Conservation (phyloP, 2,329 filamentous ascomycete species). For the Sclerotinia spermophila region DNA sequence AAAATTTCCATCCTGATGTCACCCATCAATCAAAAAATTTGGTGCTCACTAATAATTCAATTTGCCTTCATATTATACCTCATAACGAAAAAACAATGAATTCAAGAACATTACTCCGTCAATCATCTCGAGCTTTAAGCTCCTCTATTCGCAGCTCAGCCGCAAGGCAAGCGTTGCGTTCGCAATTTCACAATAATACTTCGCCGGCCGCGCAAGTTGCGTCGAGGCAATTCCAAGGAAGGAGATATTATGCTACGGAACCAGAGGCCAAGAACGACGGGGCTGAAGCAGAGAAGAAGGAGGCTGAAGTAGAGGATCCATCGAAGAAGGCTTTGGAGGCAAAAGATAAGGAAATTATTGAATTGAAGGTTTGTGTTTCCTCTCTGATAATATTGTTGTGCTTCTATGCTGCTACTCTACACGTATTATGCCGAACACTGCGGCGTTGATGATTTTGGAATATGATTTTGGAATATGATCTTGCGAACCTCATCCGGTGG, state of each 20-base stretch:
- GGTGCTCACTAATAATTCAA: not conserved
- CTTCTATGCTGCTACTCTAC: not conserved
- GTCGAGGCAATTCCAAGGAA: conserved; percentile 19
- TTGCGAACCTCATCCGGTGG: not conserved
- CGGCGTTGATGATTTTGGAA: not conserved
- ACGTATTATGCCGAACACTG: too few species aligned
- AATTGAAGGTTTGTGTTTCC: conserved; percentile 71
- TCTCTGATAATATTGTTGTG: not conserved
- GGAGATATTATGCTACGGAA: conserved; percentile 40
- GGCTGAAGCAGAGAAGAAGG: conserved; percentile 38
- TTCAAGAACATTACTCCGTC: conserved; percentile 48
- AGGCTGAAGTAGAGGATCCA: conserved; percentile 44
- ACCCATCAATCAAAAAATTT: conserved; percentile 21
- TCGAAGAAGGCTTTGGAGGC: conserved; percentile 65
- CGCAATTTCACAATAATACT: conserved; percentile 22
- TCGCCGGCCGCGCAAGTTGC: conserved; percentile 13
- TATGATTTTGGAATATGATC: not conserved
- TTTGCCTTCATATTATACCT: conserved; percentile 14
- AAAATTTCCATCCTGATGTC: conserved; percentile 19
- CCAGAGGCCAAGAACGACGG: conserved; percentile 45
- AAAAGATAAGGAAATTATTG: conserved; percentile 68
- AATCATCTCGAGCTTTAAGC: conserved; percentile 42
- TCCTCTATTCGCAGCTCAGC: conserved; percentile 33
- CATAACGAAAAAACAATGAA: conserved; percentile 41
- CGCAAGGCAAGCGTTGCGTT: conserved; percentile 22